Conservation (phyloP, 2,329 filamentous ascomycete genomes). For the Leptoxyphium fumago region DNA sequence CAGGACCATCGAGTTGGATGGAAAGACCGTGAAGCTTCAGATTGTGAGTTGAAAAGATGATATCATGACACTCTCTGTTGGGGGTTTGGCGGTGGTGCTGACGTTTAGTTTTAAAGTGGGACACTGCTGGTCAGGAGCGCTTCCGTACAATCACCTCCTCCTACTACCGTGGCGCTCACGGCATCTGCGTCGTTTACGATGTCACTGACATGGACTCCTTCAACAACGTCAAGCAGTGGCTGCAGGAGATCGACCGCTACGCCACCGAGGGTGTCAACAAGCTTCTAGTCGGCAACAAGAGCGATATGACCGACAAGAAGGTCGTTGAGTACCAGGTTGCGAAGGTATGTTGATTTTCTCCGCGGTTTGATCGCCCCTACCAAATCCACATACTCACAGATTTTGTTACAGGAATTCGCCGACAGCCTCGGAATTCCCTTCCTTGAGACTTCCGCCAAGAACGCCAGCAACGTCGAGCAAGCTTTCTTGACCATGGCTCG, state of each 20-base stretch:
- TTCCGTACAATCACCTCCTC: slow-evolving; percentile 99
- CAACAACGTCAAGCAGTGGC: slow-evolving; percentile 99
- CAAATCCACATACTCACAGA: slow-evolving; percentile 7
- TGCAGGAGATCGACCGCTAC: slow-evolving; percentile 98
- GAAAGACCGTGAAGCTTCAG: slow-evolving; percentile 98
- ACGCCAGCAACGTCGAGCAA: slow-evolving; percentile 98
- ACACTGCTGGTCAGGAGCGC: slow-evolving; percentile 96
- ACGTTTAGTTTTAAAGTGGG: slow-evolving; percentile 52
- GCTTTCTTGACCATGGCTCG: slow-evolving; percentile 99
- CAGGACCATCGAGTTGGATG: slow-evolving; percentile 96
- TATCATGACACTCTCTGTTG: slow-evolving; percentile 8
- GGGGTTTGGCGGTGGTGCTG: not conserved
- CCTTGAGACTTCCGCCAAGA: slow-evolving; percentile 99
- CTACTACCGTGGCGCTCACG: slow-evolving; percentile 97
- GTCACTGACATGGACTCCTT: slow-evolving; percentile 99
- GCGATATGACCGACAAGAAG: slow-evolving; percentile 99
- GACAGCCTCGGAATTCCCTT: slow-evolving; percentile 98
- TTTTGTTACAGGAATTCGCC: slow-evolving; percentile 68
- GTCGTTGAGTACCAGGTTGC: slow-evolving; percentile 98
- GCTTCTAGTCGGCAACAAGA: slow-evolving; percentile 98
- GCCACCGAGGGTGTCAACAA: slow-evolving; percentile 99
- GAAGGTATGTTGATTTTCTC: slow-evolving; percentile 54
- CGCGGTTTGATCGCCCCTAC: not conserved
- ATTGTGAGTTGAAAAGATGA: slow-evolving; percentile 52
- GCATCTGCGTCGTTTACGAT: slow-evolving; percentile 99